A percentile compares a stretch with the other conserved stretches of the same genome.
Evolutionary conservation across 306 rosid genomes (phyloP).

Genomic region (Oemleria cerasiformis): DNA sequence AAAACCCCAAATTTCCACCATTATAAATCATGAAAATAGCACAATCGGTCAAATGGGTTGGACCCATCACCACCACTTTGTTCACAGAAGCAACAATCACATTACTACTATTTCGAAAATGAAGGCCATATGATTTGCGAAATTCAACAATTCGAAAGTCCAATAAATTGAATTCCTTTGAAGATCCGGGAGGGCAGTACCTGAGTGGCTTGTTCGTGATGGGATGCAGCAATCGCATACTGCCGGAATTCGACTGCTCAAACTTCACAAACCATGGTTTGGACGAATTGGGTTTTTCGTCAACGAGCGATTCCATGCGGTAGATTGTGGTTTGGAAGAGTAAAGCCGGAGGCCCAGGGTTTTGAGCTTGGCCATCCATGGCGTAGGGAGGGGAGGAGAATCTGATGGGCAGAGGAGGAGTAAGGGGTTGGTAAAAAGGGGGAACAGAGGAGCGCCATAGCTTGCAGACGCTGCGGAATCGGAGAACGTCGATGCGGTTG

Average conservation of each 20-base stretch:
- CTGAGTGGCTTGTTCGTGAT: constrained; percentile 25
- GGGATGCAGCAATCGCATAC: constrained; percentile 35
- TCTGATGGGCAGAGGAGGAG: constrained; percentile 35
- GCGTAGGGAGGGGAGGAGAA: constrained; percentile 1
- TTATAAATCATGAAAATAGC: constrained; percentile 18
- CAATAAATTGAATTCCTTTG: constrained; percentile 25
- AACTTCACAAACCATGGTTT: constrained; percentile 29
- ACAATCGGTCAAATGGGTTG: not conserved
- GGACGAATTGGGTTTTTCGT: not conserved
- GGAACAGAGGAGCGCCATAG: constrained; percentile 43
- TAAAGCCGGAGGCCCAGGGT: not conserved
- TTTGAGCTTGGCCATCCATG: not conserved
- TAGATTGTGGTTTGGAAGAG: constrained; percentile 34
- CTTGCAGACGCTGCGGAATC: constrained; percentile 53
- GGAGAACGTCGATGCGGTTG: constrained; percentile 36
- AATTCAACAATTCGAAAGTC: constrained; percentile 31
- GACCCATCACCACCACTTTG: constrained; percentile 4
- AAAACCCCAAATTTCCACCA: constrained; percentile 9
- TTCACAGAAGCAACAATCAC: not conserved
- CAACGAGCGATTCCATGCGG: constrained; percentile 25
- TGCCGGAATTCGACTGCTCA: constrained; percentile 19
- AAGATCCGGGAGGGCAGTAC: not conserved
- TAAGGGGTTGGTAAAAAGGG: constrained; percentile 20
- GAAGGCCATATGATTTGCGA: constrained; percentile 34
- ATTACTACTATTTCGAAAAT: not conserved